Evolutionary conservation across 768 basidiomycete genomes (phyloP), one percentile per base, ranked within the genome.

Genomic region (Phanerochaete sordida): DNA sequence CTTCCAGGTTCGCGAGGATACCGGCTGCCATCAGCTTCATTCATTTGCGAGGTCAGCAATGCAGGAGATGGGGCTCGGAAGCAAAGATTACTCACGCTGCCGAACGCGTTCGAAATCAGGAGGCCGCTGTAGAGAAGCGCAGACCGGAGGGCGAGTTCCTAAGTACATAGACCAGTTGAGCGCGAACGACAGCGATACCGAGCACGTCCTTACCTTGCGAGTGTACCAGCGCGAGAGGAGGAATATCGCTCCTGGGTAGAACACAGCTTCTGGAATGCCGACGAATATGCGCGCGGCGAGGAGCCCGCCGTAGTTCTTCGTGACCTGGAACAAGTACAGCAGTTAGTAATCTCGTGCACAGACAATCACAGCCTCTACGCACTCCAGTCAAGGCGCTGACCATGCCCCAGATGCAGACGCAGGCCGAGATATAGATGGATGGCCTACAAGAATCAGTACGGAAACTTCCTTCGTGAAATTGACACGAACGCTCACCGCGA

Each of bases 1-100:
- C 88, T 62, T 91, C 81, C 88, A 91, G 86, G 45, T 77, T 79
- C 0, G 77, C 74, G 16, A 93, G 76, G 56, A 91, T 87, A 12
- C 86, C 89, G 21, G 88, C 88, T 15, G 88, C 90, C 66, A 90
- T 82, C 9, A 90, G 69, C 83, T 88, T 60, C 12, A 1, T 13
- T 21, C 45, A 13, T 9, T 37, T 37, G 9, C 45, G 21, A 28
- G 26, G 13, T 11, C 26, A 33, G n/a, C 48, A 33, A 27, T n/a
- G 27, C 8, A 19, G 3, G 19, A 30, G 33, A 26, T 28, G 1
- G 2, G 3, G n/a, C 15, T 15, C 19, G 8, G 19, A 35, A 12
- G 39, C 19, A 19, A 6, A 35, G 33, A 19, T 16, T 19, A 67
- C 82, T 67, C 57, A 87, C 86, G 47, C 81, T 76, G 45, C 87